phyloP scores from a whole-genome alignment of 2,329 filamentous ascomycete species.

The Alternaria longipes region DNA sequence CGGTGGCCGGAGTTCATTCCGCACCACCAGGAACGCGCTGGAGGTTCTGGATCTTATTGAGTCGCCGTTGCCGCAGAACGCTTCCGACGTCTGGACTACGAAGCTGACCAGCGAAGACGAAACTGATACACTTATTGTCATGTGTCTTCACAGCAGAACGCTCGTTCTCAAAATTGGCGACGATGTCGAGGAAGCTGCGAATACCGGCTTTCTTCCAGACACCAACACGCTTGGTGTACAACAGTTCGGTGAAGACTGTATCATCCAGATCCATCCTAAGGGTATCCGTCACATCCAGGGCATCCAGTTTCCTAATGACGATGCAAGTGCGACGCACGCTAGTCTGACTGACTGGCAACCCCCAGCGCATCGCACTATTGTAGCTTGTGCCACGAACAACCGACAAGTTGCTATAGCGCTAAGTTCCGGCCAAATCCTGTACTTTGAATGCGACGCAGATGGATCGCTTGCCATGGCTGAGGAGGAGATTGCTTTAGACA shows the following conservation, averaged over 20 bases:
- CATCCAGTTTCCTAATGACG: slow-evolving; percentile 52
- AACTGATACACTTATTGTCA: slow-evolving; percentile 93
- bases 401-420: slow-evolving; percentile 92
- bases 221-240: slow-evolving; percentile 92
- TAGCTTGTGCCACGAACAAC: slow-evolving; percentile 91
- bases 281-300: slow-evolving; percentile 90
- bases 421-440: slow-evolving; percentile 95
- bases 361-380: slow-evolving; percentile 92
- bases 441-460: slow-evolving; percentile 96
- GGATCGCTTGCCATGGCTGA: slow-evolving; percentile 91
- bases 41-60: slow-evolving; percentile 97
- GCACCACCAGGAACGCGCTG: slow-evolving; percentile 89
- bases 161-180: slow-evolving; percentile 95
- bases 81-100: slow-evolving; percentile 93
- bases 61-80: slow-evolving; percentile 87
- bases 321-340: slow-evolving; percentile 52
- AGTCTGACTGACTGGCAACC: slow-evolving; percentile 92
- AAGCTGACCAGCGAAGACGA: slow-evolving; percentile 83
- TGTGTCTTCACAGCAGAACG: slow-evolving; percentile 90
- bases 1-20: slow-evolving; percentile 87
- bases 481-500: slow-evolving; percentile 93
- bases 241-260: slow-evolving; percentile 89
- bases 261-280: slow-evolving; percentile 95
- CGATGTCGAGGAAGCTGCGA: slow-evolving; percentile 93
- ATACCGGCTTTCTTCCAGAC: slow-evolving; percentile 89